Base-by-base conservation (phyloP, 805 yeast genomes). In the Pichia deserticola region DNA sequence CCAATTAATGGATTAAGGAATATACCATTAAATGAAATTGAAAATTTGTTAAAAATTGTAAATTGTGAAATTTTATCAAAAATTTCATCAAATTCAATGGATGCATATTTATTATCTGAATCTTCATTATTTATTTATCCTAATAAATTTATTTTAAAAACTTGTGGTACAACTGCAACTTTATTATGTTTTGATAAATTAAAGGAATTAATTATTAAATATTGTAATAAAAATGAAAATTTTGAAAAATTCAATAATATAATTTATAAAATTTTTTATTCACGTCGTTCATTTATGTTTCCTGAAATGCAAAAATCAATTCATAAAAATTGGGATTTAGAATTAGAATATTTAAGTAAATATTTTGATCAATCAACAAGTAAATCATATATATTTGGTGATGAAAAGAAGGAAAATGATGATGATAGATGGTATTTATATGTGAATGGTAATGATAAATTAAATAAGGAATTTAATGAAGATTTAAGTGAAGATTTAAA, bases 161-260 rank as follows among this genome's bases (percentile, higher is more conserved):
- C 99, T 5, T 92, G 99, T 65, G 99, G 99, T 7, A 90, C 97
- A 5, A 92, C 98, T 1, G 89, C 96, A 1, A 84, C 96, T 1
- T 74, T 92, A 50, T 77, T 81, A 28, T 92, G 97, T 56, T 67
- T 92, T 30, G 80, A 79, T 30, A 75, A 78, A 45, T 67, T 92
- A 45, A 78, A 86, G 53, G 77, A 78, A 43, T 60, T 77, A 35
- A 76, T 81, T 4, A 57, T 64, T 15, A 52, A 62, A 5, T 70
- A 71, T 49, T 65, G 78, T 40, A 62, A 63, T 52, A 68, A 80
- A 79, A 40, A 42, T 9, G 44, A 36, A 20, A 20, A 20, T 20
- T 20, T 20, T 27, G 29, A 71, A 49, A 63, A 73, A 56, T 52
- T 56, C 33, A n/a, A 51, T 27, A 34, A 57, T 7, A 51, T 20